Evolutionary conservation across 2,329 filamentous ascomycete species (phyloP), one percentile per base, ranked within the genome.

Genomic region (Penicillium sp.): DNA sequence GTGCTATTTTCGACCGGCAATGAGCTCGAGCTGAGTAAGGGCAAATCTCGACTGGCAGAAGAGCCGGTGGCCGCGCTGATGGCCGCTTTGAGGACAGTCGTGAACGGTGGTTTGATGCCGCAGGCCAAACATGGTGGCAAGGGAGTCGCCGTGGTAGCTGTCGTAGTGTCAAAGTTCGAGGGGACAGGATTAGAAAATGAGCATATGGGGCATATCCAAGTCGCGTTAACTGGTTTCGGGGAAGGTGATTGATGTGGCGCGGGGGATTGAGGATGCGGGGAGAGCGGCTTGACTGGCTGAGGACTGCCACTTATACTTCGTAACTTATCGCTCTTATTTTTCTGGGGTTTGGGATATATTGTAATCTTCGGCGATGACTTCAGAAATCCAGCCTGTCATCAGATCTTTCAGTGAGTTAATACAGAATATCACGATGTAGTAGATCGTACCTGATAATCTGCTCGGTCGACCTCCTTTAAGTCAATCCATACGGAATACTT

Each of bases 321-420:
- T 74, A 56, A 84, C 69, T 12, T 60, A 35, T 63, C 59, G 15
- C 82, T 79, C 13, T 81, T 75, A 55, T 82, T 80, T 68, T 88
- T 95, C 13, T 78, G 71, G 1, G 87, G 82, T 64, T 95, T 97
- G 0, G 91, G 88, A 56, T 89, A 82, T 46, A 98, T 73, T 1
- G 89, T 96, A 56, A 98, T 83, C 72, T 98, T 98, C 6, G 93
- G 77, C 1, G 93, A 97, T 0, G 93, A 97, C 67, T 95, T 96
- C 38, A 97, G 75, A 61, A 98, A 97, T 27, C 93, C 88, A 35
- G 89, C 89, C 86, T 89, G 29, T 12, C 20, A 18, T 18, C 18
- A n/a, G 9, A 39, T 24, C 8, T 9, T 35, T 20, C 23, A 49
- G 45, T 15, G 28, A 32, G 23, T 27, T 9, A 37, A 44, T 27